phyloP scores from a whole-genome alignment of 805 yeast species.

The Deakozyma indianensis region DNA sequence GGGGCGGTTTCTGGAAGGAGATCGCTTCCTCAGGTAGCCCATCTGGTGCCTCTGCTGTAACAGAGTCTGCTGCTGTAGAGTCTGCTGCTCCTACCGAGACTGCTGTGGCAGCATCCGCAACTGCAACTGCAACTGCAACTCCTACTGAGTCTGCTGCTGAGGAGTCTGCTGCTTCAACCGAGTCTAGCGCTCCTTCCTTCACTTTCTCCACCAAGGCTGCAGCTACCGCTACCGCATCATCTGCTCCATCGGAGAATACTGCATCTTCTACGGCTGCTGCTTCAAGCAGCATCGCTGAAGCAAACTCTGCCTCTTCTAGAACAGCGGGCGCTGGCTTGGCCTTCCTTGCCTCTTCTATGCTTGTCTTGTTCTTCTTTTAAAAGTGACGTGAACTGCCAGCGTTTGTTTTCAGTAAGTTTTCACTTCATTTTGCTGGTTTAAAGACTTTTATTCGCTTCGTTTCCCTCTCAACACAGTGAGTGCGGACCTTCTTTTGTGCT shows the following conservation, averaged over 20 bases:
- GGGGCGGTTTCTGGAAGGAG: constrained; percentile 1
- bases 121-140: not conserved
- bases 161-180: not conserved
- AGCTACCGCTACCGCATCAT: not conserved
- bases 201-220: not conserved
- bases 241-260: not conserved
- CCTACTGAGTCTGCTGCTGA: not conserved
- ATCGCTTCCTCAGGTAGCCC: not conserved
- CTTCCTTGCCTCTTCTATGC: not conserved
- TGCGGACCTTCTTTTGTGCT: not conserved
- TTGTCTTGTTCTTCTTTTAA: not conserved
- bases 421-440: not conserved
- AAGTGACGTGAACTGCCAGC: not conserved
- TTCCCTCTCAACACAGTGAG: not conserved
- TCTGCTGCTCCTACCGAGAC: not conserved
- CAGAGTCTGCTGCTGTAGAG: not conserved
- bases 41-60: not conserved
- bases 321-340: not conserved
- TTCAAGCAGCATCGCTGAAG: not conserved
- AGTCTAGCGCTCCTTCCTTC: not conserved
- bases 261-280: not conserved
- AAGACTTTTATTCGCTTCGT: not conserved
- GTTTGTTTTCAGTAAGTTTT: not conserved
- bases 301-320: constrained; percentile 1
- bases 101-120: not conserved